Percentiles rank a stretch among this genome's conserved stretches.
Conservation (phyloP, 1,284 basidiomycete genomes). For the Ustanciosporium gigantosporum region DNA sequence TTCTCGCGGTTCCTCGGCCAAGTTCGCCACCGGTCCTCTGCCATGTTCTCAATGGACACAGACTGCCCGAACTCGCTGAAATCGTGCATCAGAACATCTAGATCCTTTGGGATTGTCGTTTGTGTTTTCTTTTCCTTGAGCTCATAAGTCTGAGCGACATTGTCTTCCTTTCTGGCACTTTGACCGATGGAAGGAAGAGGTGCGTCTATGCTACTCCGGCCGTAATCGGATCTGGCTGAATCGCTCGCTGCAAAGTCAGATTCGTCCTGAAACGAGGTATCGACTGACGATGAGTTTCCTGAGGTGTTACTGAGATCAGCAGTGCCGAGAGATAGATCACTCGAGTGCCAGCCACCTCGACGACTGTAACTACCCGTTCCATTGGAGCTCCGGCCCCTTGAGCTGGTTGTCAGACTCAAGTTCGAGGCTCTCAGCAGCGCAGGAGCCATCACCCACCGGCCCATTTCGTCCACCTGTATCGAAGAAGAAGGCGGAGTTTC, state of each 20-base stretch:
- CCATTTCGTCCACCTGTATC: constrained; percentile 18
- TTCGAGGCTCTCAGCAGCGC: neutral
- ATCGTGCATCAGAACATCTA: constrained; percentile 15
- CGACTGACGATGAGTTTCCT: neutral
- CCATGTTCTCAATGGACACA: constrained; percentile 31
- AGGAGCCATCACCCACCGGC: constrained; percentile 5
- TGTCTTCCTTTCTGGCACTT: neutral
- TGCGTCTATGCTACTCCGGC: neutral
- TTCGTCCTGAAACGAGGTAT: constrained; percentile 12
- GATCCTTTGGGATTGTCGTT: neutral
- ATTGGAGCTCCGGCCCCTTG: too few relatives aligned
- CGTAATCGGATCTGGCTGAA: neutral
- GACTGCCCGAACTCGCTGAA: constrained; percentile 33
- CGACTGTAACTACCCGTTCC: neutral
- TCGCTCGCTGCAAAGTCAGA: neutral
- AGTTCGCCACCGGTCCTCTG: constrained; percentile 24
- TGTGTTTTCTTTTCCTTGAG: neutral
- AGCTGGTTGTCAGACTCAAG: neutral
- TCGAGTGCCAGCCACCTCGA: neutral
- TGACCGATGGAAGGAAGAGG: constrained; percentile 15
- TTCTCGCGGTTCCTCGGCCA: constrained; percentile 18
- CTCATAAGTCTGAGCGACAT: neutral
- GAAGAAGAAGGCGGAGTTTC: too few relatives aligned
- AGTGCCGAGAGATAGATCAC: neutral
- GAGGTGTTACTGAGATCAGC: neutral